A percentile compares a stretch with the other conserved stretches of the same genome.
Evolutionary conservation across 495 filamentous ascomycete species (phyloP).

Genomic region (Staphylotrichum longicolle): DNA sequence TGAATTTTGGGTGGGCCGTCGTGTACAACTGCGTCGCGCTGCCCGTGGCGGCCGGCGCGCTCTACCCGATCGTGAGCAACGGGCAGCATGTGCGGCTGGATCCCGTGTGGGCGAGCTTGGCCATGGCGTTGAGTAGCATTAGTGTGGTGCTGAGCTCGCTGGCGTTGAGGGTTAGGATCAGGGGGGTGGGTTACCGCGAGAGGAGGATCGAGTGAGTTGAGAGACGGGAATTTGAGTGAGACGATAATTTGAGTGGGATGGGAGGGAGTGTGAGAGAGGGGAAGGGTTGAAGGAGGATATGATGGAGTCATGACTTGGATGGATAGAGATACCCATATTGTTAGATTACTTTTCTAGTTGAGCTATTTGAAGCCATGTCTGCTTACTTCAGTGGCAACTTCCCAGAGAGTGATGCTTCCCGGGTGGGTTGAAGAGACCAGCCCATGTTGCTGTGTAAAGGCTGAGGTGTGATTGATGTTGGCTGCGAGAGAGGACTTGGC

Average conservation of each 20-base stretch:
- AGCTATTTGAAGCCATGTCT: neutral
- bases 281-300: neutral
- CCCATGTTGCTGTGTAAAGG: no score
- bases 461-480: no score
- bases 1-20: conserved; percentile 90
- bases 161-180: conserved; percentile 53
- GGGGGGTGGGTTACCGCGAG: conserved; percentile 50
- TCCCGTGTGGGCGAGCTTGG: conserved; percentile 81
- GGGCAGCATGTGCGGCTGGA: conserved; percentile 57
- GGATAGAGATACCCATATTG: neutral
- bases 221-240: neutral
- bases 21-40: conserved; percentile 77
- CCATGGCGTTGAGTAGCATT: conserved; percentile 84
- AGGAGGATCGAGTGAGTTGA: conserved; percentile 25
- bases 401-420: no score
- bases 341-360: neutral
- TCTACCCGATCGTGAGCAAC: conserved; percentile 66
- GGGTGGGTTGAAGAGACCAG: no score
- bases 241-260: no score
- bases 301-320: neutral
- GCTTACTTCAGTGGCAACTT: no score
- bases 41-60: conserved; percentile 78
- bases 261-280: neutral
- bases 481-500: no score
- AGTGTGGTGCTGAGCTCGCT: conserved; percentile 75